Percentiles rank a stretch among this genome's conserved stretches.
Conservation (phyloP, 495 filamentous ascomycete genomes). For the Penicillium fimorum region DNA sequence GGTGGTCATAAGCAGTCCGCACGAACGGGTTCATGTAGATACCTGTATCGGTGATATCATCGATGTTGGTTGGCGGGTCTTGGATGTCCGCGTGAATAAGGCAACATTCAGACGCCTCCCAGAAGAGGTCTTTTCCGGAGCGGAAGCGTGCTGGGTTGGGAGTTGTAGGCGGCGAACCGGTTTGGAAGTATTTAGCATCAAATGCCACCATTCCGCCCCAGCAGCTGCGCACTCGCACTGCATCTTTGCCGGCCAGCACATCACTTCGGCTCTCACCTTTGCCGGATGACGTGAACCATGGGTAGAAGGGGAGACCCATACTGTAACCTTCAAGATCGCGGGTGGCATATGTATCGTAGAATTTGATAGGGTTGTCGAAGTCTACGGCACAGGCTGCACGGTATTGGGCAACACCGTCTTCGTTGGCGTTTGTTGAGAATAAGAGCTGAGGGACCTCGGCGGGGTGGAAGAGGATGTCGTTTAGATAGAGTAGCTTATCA, state of each 20-base stretch:
- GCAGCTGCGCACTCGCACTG: constrained; percentile 71
- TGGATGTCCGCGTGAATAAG: constrained; percentile 72
- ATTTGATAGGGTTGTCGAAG: constrained; percentile 73
- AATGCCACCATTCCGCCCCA: constrained; percentile 84
- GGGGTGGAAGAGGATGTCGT: constrained; percentile 72
- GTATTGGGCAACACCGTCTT: constrained; percentile 58
- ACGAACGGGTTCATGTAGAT: constrained; percentile 73
- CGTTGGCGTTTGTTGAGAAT: constrained; percentile 67
- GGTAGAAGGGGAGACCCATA: constrained; percentile 69
- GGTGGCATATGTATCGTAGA: constrained; percentile 80
- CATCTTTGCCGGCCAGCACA: constrained; percentile 61
- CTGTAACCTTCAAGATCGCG: constrained; percentile 70
- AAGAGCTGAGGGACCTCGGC: constrained; percentile 69
- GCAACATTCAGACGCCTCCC: constrained; percentile 80
- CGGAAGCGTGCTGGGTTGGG: constrained; percentile 61
- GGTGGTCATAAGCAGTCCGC: constrained; percentile 61
- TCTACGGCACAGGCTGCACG: constrained; percentile 80
- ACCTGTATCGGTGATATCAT: constrained; percentile 47
- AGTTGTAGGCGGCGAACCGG: constrained; percentile 1
- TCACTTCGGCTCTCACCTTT: constrained; percentile 55
- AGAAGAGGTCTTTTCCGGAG: constrained; percentile 60
- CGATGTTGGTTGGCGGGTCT: constrained; percentile 35
- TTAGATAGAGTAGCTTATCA: constrained; percentile 72
- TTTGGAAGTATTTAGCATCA: constrained; percentile 63
- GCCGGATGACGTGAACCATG: constrained; percentile 66